A percentile compares a stretch with the other conserved stretches of the same genome.
Conservation (phyloP, 768 basidiomycete species). For the Trametes villosa region DNA sequence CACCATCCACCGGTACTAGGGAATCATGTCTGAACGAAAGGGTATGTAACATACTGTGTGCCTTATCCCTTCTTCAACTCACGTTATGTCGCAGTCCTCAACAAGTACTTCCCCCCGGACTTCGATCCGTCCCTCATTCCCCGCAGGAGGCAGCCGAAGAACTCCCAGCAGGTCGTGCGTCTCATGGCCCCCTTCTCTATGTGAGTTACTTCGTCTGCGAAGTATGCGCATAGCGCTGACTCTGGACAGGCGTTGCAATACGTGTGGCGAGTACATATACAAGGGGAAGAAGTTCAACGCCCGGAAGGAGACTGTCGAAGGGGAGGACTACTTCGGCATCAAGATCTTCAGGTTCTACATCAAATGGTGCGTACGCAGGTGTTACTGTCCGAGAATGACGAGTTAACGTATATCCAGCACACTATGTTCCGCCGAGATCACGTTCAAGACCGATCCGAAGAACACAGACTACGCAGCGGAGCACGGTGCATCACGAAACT, state of each 20-base stretch:
- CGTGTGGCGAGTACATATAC: conserved; percentile 98
- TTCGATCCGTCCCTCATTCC: conserved; percentile 98
- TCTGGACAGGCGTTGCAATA: conserved; percentile 77
- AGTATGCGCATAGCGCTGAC: neutral
- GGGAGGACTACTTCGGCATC: conserved; percentile 98
- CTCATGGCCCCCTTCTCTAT: conserved; percentile 99
- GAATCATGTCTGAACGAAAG: conserved; percentile 85
- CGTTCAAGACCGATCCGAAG: conserved; percentile 99
- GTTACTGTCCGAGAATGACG: conserved; percentile 31
- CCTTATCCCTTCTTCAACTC: neutral
- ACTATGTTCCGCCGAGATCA: conserved; percentile 96
- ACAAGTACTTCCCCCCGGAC: conserved; percentile 97
- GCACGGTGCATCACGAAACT: conserved; percentile 96
- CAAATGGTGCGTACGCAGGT: conserved; percentile 72
- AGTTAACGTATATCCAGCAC: conserved; percentile 57
- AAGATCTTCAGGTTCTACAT: conserved; percentile 95
- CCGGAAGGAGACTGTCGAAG: conserved; percentile 95
- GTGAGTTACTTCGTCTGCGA: conserved; percentile 47
- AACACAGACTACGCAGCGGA: conserved; percentile 94
- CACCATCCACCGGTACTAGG: conserved; percentile 11
- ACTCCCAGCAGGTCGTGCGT: conserved; percentile 96
- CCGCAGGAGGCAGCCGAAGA: conserved; percentile 86
- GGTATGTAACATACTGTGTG: conserved; percentile 43
- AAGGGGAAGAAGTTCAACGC: conserved; percentile 99
- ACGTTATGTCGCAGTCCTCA: conserved; percentile 62